Evolutionary conservation across 352 stramenopile genomes (phyloP), one percentile per base, ranked within the genome.

Genomic region (Pythium sp.): DNA sequence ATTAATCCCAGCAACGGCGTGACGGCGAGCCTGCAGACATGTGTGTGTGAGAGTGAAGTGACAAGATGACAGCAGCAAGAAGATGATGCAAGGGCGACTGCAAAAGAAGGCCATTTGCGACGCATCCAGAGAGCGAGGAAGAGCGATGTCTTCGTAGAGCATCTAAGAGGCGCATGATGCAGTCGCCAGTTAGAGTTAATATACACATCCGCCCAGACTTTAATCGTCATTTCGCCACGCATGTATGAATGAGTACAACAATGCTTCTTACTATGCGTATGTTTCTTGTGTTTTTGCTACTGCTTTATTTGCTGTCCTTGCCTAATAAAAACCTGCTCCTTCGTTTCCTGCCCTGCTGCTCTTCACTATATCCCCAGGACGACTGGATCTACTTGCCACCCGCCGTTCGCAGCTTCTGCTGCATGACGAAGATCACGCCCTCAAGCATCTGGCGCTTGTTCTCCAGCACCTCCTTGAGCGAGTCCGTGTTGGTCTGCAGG

Each of bases 401-500:
- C 11, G 67, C 67, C n/a, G 59, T 43, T n/a, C 85, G 86, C 47
- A 95, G 77, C 78, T 94, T 95, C 49, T 92, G 77, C 75, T 95
- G 87, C 82, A 95, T 90, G 63, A 94, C 81, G 69, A 89, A 86
- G 58, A 94, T 75, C 62, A 93, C 86, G 51, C 81, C 82, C 59
- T 94, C 84, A 12, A 92, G 72, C 81, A 92, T 95, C 71, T 88
- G 87, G 49, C 85, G 86, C 77, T 95, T 94, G 69, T 64, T 75
- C 47, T 88, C 77, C 38, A 96, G 78, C 65, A 95, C 91, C 34
- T 92, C 87, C 72, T 95, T 95, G 72, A 98, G 80, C 71, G 95
- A 94, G 30, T 98, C 94, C 66, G 83, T 94, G 79, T 98, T 98
- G 68, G 79, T 92, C 81, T 98, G 84, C 28, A 98, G 77, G 64